Evolutionary conservation across 495 filamentous ascomycete genomes (phyloP), one percentile per base, ranked within the genome.

Genomic region (Cladorrhinum samala): DNA sequence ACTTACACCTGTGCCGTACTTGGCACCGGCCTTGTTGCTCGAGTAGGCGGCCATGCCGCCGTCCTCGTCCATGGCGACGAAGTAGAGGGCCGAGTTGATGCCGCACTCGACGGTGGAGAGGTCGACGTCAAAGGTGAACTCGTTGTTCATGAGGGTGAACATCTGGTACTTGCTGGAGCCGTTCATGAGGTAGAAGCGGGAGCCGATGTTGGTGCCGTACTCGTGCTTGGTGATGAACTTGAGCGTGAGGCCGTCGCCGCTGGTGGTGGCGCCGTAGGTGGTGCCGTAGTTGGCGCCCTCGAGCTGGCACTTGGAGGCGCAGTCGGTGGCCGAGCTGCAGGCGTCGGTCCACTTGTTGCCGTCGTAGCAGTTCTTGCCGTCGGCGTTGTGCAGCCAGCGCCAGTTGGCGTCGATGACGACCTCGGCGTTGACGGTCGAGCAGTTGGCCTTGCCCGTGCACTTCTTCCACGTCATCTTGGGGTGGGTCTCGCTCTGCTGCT

Each of bases 41-140:
- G 73, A 48, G 61, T 73, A 77, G 58, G 69, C 75, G 55, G 58
- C 51, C 70, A 70, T 70, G 56, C 79, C 80, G 49, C 80, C 79
- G 55, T 81, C 78, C 50, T 72, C 72, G 37, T 76, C 71, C 79
- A 83, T 83, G 44, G 72, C 70, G 25, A 79, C 73, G 51, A 83
- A 80, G 70, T 82, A 83, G 2, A 83, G 70, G 17, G 80, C 80
- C 23, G 74, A 72, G 65, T 82, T 83, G 21, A 83, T 57, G 46
- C 79, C 79, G 57, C 80, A 83, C 52, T 63, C 61, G 40, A 55
- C 63, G 51, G 69, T 75, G 14, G 73, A 77, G 3, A 82, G 71
- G 56, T 83, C 80, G 46, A 83, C 79, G 52, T 81, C 78, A 56
- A 83, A 82, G 52, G 76, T 64, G 66, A 83, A 81, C 68, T 83